phyloP scores from a whole-genome alignment of 2,329 filamentous ascomycete species.

The Didymella glomerata region DNA sequence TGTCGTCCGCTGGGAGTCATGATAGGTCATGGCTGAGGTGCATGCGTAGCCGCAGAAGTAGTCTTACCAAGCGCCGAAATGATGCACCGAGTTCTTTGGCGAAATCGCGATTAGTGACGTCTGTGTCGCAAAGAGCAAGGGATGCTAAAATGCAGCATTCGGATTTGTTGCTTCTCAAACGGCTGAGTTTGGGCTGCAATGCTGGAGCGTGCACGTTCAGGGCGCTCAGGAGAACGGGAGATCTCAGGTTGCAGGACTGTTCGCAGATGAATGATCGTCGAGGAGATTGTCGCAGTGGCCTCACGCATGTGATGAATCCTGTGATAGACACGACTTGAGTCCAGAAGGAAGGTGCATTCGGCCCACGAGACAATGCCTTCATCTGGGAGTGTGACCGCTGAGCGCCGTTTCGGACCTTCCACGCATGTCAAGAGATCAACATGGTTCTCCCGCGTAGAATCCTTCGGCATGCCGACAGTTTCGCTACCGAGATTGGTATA shows the following conservation, averaged over 20 bases:
- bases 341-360: conserved; percentile 23
- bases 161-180: conserved; percentile 27
- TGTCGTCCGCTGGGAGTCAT: conserved; percentile 16
- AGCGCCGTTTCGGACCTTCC: conserved; percentile 26
- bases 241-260: conserved; percentile 14
- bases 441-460: conserved; percentile 30
- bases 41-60: conserved; percentile 31
- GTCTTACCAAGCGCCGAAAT: conserved; percentile 25
- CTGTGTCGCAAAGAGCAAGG: conserved; percentile 23
- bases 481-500: conserved; percentile 40
- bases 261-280: conserved; percentile 22
- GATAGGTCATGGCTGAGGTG: conserved; percentile 29
- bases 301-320: conserved; percentile 17
- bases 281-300: conserved; percentile 16
- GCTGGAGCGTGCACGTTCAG: conserved; percentile 19
- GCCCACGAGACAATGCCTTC: conserved; percentile 35
- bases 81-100: conserved; percentile 24
- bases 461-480: conserved; percentile 25
- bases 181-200: conserved; percentile 27
- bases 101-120: conserved; percentile 23
- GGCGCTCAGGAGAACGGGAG: conserved; percentile 22
- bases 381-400: conserved; percentile 23
- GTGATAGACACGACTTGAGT: conserved; percentile 24
- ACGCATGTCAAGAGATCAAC: conserved; percentile 33
- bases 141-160: conserved; percentile 20